Percentiles rank a stretch among this genome's conserved stretches.
phyloP scores from a whole-genome alignment of 805 yeast species.

The Wickerhamiella kurtzmanii region DNA sequence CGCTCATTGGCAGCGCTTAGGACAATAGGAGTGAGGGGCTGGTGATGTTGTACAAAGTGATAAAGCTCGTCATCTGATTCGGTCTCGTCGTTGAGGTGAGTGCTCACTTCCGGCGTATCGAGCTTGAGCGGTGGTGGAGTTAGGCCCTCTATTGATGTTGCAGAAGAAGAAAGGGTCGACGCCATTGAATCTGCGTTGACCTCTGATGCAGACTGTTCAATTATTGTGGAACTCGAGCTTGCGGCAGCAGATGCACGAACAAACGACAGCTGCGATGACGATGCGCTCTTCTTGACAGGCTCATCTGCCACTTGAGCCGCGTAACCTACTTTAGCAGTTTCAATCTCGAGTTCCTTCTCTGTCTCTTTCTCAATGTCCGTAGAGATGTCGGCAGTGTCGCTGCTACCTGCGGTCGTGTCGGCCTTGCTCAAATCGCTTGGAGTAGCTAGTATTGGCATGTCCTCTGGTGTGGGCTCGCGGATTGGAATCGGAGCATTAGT shows the following conservation, averaged over 20 bases:
- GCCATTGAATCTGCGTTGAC: background rate
- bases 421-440: too few relatives aligned
- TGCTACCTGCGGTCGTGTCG: background rate
- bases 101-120: background rate
- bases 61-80: background rate
- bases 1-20: conserved; percentile 1
- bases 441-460: too few relatives aligned
- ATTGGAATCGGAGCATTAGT: too few relatives aligned
- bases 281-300: background rate
- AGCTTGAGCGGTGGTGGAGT: background rate
- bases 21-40: background rate
- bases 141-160: background rate
- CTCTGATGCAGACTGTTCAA: background rate
- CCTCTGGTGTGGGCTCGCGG: too few relatives aligned
- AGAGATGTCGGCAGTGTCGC: background rate
- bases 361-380: conserved; percentile 22
- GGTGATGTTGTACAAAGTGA: background rate
- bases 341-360: conserved; percentile 14
- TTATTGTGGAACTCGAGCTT: background rate
- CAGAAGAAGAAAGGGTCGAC: background rate
- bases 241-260: background rate
- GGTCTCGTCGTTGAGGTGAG: background rate
- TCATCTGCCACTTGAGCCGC: too few relatives aligned
- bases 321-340: too few relatives aligned
- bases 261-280: background rate